Conservation (phyloP, 805 yeast species). For the Metschnikowia colocasiae region DNA sequence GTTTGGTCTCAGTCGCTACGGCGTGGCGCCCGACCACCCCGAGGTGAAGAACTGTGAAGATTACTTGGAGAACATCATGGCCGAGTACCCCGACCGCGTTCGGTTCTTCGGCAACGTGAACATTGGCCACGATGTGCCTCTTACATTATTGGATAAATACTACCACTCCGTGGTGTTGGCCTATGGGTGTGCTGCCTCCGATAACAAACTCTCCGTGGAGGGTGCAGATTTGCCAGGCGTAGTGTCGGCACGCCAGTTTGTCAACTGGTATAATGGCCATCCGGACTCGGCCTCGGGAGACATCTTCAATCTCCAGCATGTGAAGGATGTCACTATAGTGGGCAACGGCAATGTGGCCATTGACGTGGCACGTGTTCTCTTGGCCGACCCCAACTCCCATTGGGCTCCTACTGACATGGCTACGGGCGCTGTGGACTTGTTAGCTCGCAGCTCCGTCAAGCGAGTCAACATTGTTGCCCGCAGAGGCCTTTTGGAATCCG, state of each 20-base stretch:
- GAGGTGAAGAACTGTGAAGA: conserved; percentile 86
- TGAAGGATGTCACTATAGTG: conserved; percentile 69
- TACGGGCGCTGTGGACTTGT: conserved; percentile 49
- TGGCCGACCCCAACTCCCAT: conserved; percentile 51
- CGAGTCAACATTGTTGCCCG: conserved; percentile 76
- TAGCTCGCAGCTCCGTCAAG: conserved; percentile 53
- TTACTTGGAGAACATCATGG: conserved; percentile 56
- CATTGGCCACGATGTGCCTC: conserved; percentile 59
- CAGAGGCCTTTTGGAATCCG: conserved; percentile 79
- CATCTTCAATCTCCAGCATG: conserved; percentile 49
- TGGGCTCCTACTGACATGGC: conserved; percentile 76
- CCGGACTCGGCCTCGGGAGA: conserved; percentile 46
- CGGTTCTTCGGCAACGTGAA: conserved; percentile 67
- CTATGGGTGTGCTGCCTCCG: conserved; percentile 69
- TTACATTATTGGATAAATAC: conserved; percentile 46
- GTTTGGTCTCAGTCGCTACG: conserved; percentile 84
- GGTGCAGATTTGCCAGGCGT: conserved; percentile 67
- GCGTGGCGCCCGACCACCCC: conserved; percentile 99
- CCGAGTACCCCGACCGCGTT: conserved; percentile 22
- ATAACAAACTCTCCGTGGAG: conserved; percentile 53
- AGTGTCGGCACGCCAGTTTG: conserved; percentile 77
- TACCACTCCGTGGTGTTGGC: conserved; percentile 77
- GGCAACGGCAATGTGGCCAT: conserved; percentile 97
- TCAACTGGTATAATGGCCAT: conserved; percentile 94
- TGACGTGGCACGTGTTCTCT: conserved; percentile 78